phyloP scores from a whole-genome alignment of 257 asterid genomes.

The Primulina tabacum region DNA sequence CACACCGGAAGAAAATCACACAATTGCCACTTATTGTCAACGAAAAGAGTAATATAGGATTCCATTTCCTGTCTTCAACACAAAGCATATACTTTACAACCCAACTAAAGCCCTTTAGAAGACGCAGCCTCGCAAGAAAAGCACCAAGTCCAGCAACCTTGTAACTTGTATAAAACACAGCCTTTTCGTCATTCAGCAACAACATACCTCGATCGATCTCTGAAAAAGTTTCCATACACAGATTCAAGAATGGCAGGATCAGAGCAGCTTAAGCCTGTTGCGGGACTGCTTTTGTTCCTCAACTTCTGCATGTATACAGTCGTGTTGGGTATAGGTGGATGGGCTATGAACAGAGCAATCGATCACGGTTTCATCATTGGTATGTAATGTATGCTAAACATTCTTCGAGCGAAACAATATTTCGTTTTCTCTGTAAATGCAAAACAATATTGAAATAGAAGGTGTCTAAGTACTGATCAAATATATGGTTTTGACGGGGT shows the following conservation, averaged over 20 bases:
- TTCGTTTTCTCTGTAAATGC: too few species aligned
- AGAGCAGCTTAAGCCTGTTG: conserved; percentile 47
- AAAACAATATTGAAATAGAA: too few species aligned
- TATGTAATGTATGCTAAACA: conserved; percentile 19
- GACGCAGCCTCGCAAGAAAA: conserved; percentile 72
- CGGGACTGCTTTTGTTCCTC: conserved; percentile 64
- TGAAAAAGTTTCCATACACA: not conserved
- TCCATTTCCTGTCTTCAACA: conserved; percentile 44
- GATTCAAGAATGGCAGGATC: conserved; percentile 45
- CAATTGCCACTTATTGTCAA: too few species aligned
- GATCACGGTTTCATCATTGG: conserved; percentile 79
- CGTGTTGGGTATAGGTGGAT: conserved; percentile 69
- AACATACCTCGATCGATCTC: not conserved
- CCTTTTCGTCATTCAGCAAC: conserved; percentile 14
- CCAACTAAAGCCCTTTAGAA: conserved; percentile 34
- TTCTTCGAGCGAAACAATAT: not conserved
- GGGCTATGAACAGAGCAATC: conserved; percentile 79
- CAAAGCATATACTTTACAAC: conserved; percentile 61
- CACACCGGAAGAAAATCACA: too few species aligned
- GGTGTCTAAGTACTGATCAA: not conserved
- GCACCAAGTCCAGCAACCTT: conserved; percentile 41
- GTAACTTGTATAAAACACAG: conserved; percentile 33
- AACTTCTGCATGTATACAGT: conserved; percentile 84
- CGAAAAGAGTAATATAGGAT: conserved; percentile 11
- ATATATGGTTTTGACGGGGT: not conserved